A percentile compares a stretch with the other conserved stretches of the same genome.
These are phyloP conservation scores for Hypoxylon sp. DNA, from an alignment of 2,329 filamentous ascomycete species.

Conservation along the genomic window DNA sequence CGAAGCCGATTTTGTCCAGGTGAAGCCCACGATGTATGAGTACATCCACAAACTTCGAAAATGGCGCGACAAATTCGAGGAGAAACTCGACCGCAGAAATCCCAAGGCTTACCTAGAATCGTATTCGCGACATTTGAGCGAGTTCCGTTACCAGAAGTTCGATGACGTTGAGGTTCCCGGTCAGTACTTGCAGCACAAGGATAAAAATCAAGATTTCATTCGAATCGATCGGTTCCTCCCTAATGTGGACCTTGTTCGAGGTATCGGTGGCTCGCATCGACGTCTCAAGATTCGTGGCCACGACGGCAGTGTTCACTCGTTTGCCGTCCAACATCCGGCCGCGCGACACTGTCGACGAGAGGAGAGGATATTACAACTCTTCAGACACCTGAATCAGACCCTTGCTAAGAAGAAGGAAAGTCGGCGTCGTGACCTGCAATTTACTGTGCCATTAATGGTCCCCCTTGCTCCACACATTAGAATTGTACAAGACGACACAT, in stretches of 20 bases:
- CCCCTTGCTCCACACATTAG: conserved; percentile 94
- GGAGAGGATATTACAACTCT: conserved; percentile 93
- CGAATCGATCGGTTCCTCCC: conserved; percentile 97
- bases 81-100: conserved; percentile 88
- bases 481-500: conserved; percentile 93
- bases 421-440: conserved; percentile 90
- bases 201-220: conserved; percentile 99
- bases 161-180: conserved; percentile 98
- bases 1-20: conserved; percentile 93
- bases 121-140: conserved; percentile 90
- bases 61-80: conserved; percentile 98
- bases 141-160: conserved; percentile 97
- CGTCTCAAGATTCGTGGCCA: conserved; percentile 96
- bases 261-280: conserved; percentile 89
- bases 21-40: conserved; percentile 97
- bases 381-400: conserved; percentile 95
- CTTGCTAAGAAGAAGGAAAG: conserved; percentile 94
- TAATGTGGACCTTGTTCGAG: conserved; percentile 90
- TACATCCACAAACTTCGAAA: conserved; percentile 97
- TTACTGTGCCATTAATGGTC: conserved; percentile 94
- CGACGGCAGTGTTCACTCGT: conserved; percentile 95
- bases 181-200: conserved; percentile 95
- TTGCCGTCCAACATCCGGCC: conserved; percentile 95
- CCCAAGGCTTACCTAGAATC: conserved; percentile 79
- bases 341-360: conserved; percentile 91